These are phyloP conservation scores for Rhizophagus clarus DNA, from an alignment of 192 early-diverging fungal species.

Conservation along the genomic window DNA sequence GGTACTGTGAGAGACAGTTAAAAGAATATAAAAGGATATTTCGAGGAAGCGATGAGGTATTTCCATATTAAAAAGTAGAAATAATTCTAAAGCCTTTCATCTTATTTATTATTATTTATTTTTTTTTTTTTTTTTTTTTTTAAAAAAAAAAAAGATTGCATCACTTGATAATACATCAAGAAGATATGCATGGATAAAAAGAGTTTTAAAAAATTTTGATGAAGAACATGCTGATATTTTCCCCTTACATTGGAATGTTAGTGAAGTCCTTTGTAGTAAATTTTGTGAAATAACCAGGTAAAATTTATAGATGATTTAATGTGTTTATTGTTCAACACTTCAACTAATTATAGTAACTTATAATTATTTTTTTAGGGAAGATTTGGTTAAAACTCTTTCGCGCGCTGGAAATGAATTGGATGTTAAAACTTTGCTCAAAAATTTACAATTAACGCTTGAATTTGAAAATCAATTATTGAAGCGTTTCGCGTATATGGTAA, in stretches of 20 bases:
- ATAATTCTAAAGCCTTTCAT: slow-evolving; percentile 35
- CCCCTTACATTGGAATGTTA: slow-evolving; percentile 76
- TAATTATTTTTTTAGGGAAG: slow-evolving; percentile 44
- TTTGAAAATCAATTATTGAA: slow-evolving; percentile 87
- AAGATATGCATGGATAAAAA: slow-evolving; percentile 91
- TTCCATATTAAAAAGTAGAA: neutral
- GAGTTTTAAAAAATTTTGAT: slow-evolving; percentile 85
- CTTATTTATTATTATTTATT: neutral
- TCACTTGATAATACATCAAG: slow-evolving; percentile 82
- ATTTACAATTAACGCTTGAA: slow-evolving; percentile 82
- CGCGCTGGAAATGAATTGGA: slow-evolving; percentile 55
- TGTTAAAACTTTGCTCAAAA: slow-evolving; percentile 73
- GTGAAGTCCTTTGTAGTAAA: slow-evolving; percentile 63
- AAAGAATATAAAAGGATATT: slow-evolving; percentile 83
- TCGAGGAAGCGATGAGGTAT: slow-evolving; percentile 40
- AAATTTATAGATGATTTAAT: slow-evolving; percentile 13
- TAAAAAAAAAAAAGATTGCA: too few species aligned
- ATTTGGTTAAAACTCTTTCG: slow-evolving; percentile 68
- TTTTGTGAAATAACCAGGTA: slow-evolving; percentile 90
- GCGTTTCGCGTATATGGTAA: slow-evolving; percentile 63
- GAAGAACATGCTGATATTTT: slow-evolving; percentile 88
- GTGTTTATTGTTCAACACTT: neutral
- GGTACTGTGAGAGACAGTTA: slow-evolving; percentile 84
- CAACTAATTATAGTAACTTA: neutral
- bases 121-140: too few species aligned